These are phyloP conservation scores for Salix suchowensis DNA, from an alignment of 345 rosid species.

Conservation along the genomic window DNA sequence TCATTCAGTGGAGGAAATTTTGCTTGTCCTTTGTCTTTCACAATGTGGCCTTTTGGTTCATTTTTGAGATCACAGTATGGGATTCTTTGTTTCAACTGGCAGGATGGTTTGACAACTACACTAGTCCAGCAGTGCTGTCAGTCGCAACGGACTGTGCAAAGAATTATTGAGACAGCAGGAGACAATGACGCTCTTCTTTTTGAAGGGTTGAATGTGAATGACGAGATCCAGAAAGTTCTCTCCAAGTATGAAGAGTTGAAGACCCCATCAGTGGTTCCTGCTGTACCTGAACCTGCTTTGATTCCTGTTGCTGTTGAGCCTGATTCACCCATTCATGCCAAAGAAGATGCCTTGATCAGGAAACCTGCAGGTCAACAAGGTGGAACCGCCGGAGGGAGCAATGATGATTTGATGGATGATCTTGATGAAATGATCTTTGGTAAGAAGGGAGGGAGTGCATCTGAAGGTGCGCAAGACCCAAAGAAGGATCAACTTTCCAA, in stretches of 20 bases:
- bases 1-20: not conserved
- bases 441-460: conserved; percentile 57
- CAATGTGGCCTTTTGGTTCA: not conserved
- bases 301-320: conserved; percentile 84
- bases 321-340: conserved; percentile 48
- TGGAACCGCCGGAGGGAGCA: conserved; percentile 53
- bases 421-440: conserved; percentile 96
- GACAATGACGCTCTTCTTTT: conserved; percentile 80
- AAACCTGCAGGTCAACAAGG: conserved; percentile 61
- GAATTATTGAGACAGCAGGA: conserved; percentile 78
- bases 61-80: not conserved
- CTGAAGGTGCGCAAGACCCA: conserved; percentile 46
- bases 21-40: not conserved
- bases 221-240: conserved; percentile 75
- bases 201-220: conserved; percentile 90
- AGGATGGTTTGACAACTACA: conserved; percentile 76
- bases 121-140: conserved; percentile 74
- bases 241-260: conserved; percentile 65
- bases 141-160: conserved; percentile 54
- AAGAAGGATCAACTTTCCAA: conserved; percentile 63
- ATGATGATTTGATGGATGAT: conserved; percentile 90
- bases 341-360: conserved; percentile 67
- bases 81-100: conserved; percentile 18
- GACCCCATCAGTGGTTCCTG: conserved; percentile 41
- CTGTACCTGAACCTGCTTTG: conserved; percentile 74